Base-by-base conservation (phyloP, 495 filamentous ascomycete species). In the Xylaria curta region DNA sequence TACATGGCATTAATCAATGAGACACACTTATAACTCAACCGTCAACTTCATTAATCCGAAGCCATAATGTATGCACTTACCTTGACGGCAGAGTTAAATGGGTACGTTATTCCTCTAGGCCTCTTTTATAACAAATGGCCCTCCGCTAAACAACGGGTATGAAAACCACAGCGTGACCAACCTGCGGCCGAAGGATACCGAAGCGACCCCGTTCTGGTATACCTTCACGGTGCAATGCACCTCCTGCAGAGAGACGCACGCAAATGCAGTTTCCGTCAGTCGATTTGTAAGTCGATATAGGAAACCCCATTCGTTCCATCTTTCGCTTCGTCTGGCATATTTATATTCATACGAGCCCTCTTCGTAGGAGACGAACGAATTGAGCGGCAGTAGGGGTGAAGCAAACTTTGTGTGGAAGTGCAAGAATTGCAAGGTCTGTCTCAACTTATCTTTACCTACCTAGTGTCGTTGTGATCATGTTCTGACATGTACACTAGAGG, bases 361-460 rank as follows among this genome's bases (percentile, higher is more conserved):
- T 53, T 51, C 28, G 42, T n/a, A 98, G 94, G 94, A 97, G 77
- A 85, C 81, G 64, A 91, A 94, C 76, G 95, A 97, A 66, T 90
- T 97, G 76, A 94, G 93, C 68, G 94, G 94, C 19, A 97, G 94
- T 81, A 89, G 93, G 60, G 96, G 96, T 58, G 95, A 98, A 81
- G 97, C 96, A 10, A 97, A 97, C 82, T 97, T 99, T 79, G 96
- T 99, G 59, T 98, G 95, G 95, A 93, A 89, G 78, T 99, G 96
- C 86, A 97, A 94, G 80, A 91, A 93, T 74, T 99, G 94, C 88
- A 91, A 89, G 85, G 93, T 93, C 75, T 12, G 74, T 70, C 47
- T 12, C 4, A 56, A 46, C 42, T 5, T 3, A 26, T 5, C 36
- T 8, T 38, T 38, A 4, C 26, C n/a, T 28, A 33, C 28, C 19